Base-by-base conservation (phyloP, 1,284 basidiomycete species). In the Neotropicomus parvogracilis region DNA sequence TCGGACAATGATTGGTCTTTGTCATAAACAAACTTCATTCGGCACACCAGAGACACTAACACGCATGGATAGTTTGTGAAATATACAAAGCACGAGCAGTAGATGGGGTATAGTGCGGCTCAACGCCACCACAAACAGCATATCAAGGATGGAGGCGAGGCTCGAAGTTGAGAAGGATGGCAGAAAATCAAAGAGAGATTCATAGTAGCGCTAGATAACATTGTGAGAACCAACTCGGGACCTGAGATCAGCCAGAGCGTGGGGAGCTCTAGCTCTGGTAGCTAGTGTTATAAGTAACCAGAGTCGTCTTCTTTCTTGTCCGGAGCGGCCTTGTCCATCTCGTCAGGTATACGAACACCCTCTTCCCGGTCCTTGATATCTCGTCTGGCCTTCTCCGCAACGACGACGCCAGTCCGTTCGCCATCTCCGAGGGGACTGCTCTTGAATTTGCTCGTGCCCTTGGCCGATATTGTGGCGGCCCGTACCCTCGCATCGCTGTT, bases 371-470 rank as follows among this genome's bases (percentile, higher is more conserved):
- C 62, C 33, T 54, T 54, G 59, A 54, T 51, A 41, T 60, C 59
- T 53, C 64, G 61, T 53, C 64, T 72, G 7, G 75, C 66, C 49
- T 66, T 59, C 58, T 73, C 73, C 14, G 70, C 73, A 26, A 71
- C 66, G 11, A 75, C 70, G 6, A 73, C 62, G 2, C 74, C 73
- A 6, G 54, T 61, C 37, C 67, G 58, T 46, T 75, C 70, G n/a
- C 64, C 69, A 13, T 71, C 74, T 24, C 68, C 74, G 19, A 76
- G 59, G 38, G 81, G 83, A 60, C 78, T 84, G 59, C 84, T 87
- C 77, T 87, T 86, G 67, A 86, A 87, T 55, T 75, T 71, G 48
- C 54, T 45, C 67, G 69, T n/a, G 74, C 80, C 62, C 77, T 83
- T 54, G 55, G 58, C n/a, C 43, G 60, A 31, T 42, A 56, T 52